These are phyloP conservation scores for Sugiyamaella grinbergsii DNA, from an alignment of 1,139 yeast species.

Conservation along the genomic window DNA sequence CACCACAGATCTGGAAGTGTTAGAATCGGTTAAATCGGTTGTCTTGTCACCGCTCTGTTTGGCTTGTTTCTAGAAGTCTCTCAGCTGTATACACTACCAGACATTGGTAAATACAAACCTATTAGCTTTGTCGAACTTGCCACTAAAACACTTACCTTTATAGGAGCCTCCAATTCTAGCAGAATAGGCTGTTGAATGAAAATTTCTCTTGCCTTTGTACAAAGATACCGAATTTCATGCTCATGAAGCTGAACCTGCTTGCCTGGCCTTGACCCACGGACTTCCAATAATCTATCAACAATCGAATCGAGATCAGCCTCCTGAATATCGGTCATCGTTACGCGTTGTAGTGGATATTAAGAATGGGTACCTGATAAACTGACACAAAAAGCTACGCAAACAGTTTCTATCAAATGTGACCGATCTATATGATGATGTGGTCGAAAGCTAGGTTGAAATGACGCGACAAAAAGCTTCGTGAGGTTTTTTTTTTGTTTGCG, in stretches of 20 bases:
- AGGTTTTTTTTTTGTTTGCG: background rate
- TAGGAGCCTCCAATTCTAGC: slow-evolving; percentile 95
- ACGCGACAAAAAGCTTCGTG: background rate
- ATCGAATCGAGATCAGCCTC: slow-evolving; percentile 97
- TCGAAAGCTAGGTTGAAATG: background rate
- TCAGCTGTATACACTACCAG: no score
- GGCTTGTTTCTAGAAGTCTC: no score
- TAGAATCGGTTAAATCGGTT: no score
- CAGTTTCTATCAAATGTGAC: background rate
- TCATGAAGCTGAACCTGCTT: slow-evolving; percentile 93
- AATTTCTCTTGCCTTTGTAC: slow-evolving; percentile 97
- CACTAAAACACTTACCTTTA: slow-evolving; percentile 59
- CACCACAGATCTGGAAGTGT: slow-evolving; percentile 70
- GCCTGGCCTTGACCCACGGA: slow-evolving; percentile 97
- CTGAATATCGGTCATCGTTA: slow-evolving; percentile 58
- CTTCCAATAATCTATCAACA: slow-evolving; percentile 94
- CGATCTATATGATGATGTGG: background rate
- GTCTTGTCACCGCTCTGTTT: no score
- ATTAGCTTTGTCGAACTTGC: no score
- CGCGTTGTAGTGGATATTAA: background rate
- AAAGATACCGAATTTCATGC: slow-evolving; percentile 89
- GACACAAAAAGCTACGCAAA: background rate
- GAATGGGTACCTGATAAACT: background rate
- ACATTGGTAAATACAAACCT: no score
- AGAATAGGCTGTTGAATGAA: slow-evolving; percentile 96